A percentile compares a stretch with the other conserved stretches of the same genome.
Conservation (phyloP, 148 eudicot genomes). For the Spergularia marina region DNA sequence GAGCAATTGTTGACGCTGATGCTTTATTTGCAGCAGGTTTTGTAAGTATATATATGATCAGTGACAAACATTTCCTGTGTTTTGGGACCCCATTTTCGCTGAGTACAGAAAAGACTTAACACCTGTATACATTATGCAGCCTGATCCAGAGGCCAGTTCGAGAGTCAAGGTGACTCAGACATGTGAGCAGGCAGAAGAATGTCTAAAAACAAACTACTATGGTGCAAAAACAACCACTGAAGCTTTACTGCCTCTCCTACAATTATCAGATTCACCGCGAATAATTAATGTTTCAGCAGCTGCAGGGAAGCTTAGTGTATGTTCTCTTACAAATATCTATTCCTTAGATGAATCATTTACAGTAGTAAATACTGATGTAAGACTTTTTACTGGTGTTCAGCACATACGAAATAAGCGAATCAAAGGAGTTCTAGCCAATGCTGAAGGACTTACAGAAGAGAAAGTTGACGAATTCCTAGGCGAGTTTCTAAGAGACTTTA, state of each 20-base stretch:
- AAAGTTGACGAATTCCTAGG: conserved; percentile 36
- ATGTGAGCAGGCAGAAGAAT: too few species aligned
- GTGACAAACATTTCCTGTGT: too few species aligned
- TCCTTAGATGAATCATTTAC: too few species aligned
- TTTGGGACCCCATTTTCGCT: too few species aligned
- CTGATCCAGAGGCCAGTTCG: neutral
- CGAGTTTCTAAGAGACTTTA: conserved; percentile 34
- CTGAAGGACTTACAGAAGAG: conserved; percentile 44
- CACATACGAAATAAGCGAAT: conserved; percentile 28
- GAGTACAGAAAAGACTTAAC: too few species aligned
- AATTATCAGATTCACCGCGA: conserved; percentile 23
- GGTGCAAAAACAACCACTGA: conserved; percentile 40
- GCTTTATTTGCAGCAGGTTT: conserved; percentile 19
- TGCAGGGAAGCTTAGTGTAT: conserved; percentile 37
- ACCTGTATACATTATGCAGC: conserved; percentile 3
- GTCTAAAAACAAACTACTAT: neutral
- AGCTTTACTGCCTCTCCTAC: conserved; percentile 45
- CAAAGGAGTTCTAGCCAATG: conserved; percentile 25
- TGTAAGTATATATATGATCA: conserved; percentile 16
- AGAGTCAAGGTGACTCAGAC: neutral
- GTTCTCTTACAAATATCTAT: neutral
- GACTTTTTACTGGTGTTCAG: neutral
- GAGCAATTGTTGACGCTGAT: conserved; percentile 21
- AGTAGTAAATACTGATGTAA: too few species aligned
- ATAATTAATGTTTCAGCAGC: conserved; percentile 38